Evolutionary conservation across 768 basidiomycete species (phyloP).

Genomic region (Podaxis sp.): DNA sequence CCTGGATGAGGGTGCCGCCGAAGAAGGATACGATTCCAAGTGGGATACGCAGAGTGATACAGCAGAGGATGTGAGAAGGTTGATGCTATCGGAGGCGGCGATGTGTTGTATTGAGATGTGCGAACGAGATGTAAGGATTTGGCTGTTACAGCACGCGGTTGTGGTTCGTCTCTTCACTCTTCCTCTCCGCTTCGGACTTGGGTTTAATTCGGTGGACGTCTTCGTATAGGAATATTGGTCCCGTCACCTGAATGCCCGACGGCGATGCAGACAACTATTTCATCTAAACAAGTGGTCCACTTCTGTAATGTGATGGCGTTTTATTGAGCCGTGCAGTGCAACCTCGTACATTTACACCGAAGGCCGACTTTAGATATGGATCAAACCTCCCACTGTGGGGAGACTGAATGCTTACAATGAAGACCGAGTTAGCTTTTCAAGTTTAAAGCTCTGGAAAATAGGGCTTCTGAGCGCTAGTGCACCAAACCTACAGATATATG

Average conservation of each 20-base stretch:
- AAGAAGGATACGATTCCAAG: slow-evolving; percentile 49
- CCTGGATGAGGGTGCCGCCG: slow-evolving; percentile 43
- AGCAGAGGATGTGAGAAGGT: slow-evolving; percentile 28
- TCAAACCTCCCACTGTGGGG: too few relatives aligned
- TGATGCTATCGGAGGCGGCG: slow-evolving; percentile 47
- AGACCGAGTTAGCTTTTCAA: too few relatives aligned
- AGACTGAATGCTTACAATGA: too few relatives aligned
- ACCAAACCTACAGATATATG: too few relatives aligned
- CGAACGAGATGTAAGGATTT: slow-evolving; percentile 41
- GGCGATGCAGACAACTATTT: slow-evolving; percentile 45
- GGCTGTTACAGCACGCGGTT: slow-evolving; percentile 48
- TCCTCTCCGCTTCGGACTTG: background rate
- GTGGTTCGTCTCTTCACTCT: slow-evolving; percentile 39
- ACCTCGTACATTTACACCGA: too few relatives aligned
- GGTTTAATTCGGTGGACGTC: background rate
- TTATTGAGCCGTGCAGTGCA: background rate
- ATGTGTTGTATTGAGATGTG: slow-evolving; percentile 52
- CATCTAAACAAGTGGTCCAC: slow-evolving; percentile 44
- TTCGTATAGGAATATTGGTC: slow-evolving; percentile 53
- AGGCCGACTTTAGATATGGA: too few relatives aligned
- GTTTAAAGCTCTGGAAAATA: too few relatives aligned
- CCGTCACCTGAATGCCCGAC: slow-evolving; percentile 25
- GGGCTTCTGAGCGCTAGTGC: too few relatives aligned
- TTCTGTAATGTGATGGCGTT: slow-evolving; percentile 30
- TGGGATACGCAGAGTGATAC: slow-evolving; percentile 37